phyloP scores from a whole-genome alignment of 129 eudicot species.

The Calendula officinalis region DNA sequence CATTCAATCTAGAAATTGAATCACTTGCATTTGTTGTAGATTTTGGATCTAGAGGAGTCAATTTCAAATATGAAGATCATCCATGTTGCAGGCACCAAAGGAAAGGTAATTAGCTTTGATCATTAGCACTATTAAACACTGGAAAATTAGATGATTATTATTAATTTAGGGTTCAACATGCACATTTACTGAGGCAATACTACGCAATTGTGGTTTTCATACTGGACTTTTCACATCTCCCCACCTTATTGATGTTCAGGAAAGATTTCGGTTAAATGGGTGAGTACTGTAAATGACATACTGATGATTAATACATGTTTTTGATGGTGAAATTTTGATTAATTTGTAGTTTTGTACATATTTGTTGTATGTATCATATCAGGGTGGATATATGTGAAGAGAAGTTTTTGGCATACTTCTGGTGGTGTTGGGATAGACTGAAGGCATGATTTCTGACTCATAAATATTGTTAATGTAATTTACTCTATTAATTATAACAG shows the following conservation, averaged over 20 bases:
- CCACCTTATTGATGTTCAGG: conserved; percentile 97
- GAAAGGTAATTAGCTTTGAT: conserved; percentile 51
- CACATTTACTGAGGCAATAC: conserved; percentile 81
- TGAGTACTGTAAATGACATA: conserved; percentile 28
- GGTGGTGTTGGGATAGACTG: conserved; percentile 97
- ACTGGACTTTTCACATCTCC: conserved; percentile 98
- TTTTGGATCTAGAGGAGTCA: conserved; percentile 79
- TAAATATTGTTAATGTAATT: conserved; percentile 30
- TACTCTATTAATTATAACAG: not conserved
- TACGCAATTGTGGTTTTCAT: conserved; percentile 87
- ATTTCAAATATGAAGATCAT: conserved; percentile 79
- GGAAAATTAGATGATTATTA: not conserved
- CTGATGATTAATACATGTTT: conserved; percentile 12
- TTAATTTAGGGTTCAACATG: conserved; percentile 88
- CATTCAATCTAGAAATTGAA: not conserved
- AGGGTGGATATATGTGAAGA: conserved; percentile 80
- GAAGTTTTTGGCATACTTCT: conserved; percentile 93
- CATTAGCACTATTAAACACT: not conserved
- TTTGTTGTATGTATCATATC: conserved; percentile 44
- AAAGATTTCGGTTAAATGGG: conserved; percentile 94
- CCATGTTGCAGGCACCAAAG: conserved; percentile 99
- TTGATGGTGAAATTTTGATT: not conserved
- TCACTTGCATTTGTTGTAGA: conserved; percentile 32
- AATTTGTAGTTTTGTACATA: conserved; percentile 1
- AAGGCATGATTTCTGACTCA: conserved; percentile 62